Base-by-base conservation (phyloP, 1,139 yeast genomes). In the Pneumocystis jirovecii region DNA sequence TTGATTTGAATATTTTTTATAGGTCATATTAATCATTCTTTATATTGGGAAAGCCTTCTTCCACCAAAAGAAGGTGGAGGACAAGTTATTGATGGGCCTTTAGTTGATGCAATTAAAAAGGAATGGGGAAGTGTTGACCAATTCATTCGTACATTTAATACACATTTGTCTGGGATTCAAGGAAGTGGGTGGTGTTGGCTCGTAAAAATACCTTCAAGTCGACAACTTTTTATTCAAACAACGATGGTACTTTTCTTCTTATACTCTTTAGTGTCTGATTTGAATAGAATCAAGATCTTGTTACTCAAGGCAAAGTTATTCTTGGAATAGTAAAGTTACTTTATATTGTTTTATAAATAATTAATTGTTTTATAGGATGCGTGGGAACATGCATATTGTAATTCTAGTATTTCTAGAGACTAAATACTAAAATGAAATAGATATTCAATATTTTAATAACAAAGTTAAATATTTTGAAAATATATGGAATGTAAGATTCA, bases 101-200 rank as follows among this genome's bases (percentile, higher is more conserved):
- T 91, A 64, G 85, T 82, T 67, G 79, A 83, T 75, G 85, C 86
- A 70, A 85, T 91, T 70, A 73, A 75, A 63, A 78, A 78, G 64
- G 86, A 88, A 76, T 90, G 81, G 74, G 96, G 97, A 50, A 82
- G 87, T 17, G 79, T 89, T 69, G 96, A 90, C 71, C 83, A 82
- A 70, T 81, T 91, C 77, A 85, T 85, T 71, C 73, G 78, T 63
- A 74, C 83, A 69, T 84, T 95, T 72, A 91, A 90, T 76, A 77
- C 84, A 66, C 66, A 87, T 76, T 82, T 91, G 73, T 96, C 96
- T 45, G 95, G 96, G 66, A 83, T 91, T 73, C 97, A 91, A 79
- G 97, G 97, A 72, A 89, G 97, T 29, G 97, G 97, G 60, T 91
- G 97, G 97, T 96, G 96, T 45, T 91, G 95, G 81, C 81, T 91